phyloP scores from a whole-genome alignment of 2,329 filamentous ascomycete species.

The Diaporthe aspalathi region DNA sequence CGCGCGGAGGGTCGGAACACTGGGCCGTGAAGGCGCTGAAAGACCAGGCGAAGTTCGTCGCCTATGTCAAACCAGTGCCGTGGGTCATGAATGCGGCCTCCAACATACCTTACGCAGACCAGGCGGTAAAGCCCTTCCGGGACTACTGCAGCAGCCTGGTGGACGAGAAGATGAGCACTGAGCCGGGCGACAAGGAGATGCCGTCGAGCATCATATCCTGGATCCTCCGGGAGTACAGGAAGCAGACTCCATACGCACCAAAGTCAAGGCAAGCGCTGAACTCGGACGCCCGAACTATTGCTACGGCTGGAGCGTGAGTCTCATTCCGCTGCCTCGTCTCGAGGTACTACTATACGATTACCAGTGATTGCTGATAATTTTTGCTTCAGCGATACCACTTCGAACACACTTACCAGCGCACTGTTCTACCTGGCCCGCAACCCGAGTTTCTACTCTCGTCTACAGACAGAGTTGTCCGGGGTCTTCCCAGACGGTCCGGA shows the following conservation, averaged over 20 bases:
- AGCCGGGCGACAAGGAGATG: constrained; percentile 4
- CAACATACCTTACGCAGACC: constrained; percentile 1
- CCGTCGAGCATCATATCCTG: constrained; percentile 1
- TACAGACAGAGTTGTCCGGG: neutral
- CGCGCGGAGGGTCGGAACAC: neutral
- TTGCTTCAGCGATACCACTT: constrained; percentile 7
- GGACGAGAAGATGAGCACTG: neutral
- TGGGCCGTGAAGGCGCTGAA: neutral
- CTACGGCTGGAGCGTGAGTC: constrained; percentile 8
- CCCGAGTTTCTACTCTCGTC: constrained; percentile 2
- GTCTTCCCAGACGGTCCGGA: constrained; percentile 7
- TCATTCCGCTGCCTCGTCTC: neutral
- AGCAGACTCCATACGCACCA: neutral
- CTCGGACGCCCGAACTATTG: neutral
- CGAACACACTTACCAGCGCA: neutral
- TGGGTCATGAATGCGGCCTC: constrained; percentile 1
- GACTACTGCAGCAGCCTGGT: constrained; percentile 15
- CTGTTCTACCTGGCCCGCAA: constrained; percentile 17
- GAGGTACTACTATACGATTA: too few species aligned
- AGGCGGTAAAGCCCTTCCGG: constrained; percentile 1
- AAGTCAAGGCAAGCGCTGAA: constrained; percentile 6
- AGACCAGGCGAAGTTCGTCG: neutral
- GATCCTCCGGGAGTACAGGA: constrained; percentile 6
- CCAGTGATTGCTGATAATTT: neutral
- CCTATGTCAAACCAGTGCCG: neutral